Conservation (phyloP, 768 basidiomycete genomes). For the Mycena belliarum region DNA sequence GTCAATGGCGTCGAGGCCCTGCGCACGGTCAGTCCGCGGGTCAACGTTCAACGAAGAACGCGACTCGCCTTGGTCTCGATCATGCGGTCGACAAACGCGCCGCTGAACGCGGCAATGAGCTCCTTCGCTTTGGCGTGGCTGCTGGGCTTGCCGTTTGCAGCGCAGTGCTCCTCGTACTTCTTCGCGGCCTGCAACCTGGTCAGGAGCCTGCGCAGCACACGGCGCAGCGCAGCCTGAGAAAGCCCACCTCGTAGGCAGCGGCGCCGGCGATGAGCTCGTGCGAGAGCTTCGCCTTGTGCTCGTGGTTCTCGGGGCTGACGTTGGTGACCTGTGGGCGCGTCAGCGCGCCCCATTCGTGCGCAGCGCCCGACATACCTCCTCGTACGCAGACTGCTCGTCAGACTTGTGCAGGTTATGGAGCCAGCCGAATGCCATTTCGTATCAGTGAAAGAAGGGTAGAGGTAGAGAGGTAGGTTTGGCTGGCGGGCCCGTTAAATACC, state of each 20-base stretch:
- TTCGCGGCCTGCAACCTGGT: slow-evolving; percentile 54
- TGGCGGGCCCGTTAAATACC: neutral
- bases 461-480: neutral
- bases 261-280: slow-evolving; percentile 72
- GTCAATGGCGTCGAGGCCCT: slow-evolving; percentile 17
- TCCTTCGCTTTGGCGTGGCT: slow-evolving; percentile 61
- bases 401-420: slow-evolving; percentile 6
- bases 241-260: slow-evolving; percentile 58
- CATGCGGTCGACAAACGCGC: slow-evolving; percentile 42
- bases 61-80: slow-evolving; percentile 18
- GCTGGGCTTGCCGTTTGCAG: slow-evolving; percentile 46
- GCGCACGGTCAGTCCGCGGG: neutral
- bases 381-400: slow-evolving; percentile 6
- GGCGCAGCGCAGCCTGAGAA: neutral
- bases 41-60: neutral
- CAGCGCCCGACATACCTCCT: neutral
- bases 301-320: neutral
- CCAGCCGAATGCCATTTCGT: slow-evolving; percentile 4
- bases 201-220: neutral
- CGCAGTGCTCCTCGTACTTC: slow-evolving; percentile 58
- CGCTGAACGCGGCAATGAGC: slow-evolving; percentile 56
- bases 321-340: slow-evolving; percentile 5
- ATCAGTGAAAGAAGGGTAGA: neutral
- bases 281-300: slow-evolving; percentile 57
- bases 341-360: neutral